A percentile compares a stretch with the other conserved stretches of the same genome.
Conservation (phyloP, 2,329 filamentous ascomycete species). For the Diaporthe sp. region DNA sequence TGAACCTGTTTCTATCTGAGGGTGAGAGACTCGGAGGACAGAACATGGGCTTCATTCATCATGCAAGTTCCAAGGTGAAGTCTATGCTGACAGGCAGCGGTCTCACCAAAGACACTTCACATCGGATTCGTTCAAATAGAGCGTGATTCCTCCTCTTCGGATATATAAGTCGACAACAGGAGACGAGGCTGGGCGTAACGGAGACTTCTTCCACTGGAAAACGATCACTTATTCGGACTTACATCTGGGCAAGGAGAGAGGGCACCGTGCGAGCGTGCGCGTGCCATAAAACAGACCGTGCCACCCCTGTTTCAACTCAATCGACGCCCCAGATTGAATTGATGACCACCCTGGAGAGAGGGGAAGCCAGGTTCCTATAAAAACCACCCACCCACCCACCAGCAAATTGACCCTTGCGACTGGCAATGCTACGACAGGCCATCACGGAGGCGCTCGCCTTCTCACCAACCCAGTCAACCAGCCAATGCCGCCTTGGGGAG, state of each 20-base stretch:
- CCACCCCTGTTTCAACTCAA: no score
- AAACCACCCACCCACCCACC: slow-evolving; percentile 6
- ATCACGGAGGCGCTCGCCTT: slow-evolving; percentile 1
- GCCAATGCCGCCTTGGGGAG: slow-evolving; percentile 26
- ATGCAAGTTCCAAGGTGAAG: neutral
- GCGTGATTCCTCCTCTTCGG: neutral
- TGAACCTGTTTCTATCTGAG: neutral
- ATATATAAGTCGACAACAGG: neutral
- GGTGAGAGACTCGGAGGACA: no score
- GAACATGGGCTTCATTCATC: neutral
- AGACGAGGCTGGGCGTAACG: neutral
- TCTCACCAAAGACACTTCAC: slow-evolving; percentile 29
- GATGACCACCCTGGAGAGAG: no score
- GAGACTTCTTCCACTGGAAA: slow-evolving; percentile 7
- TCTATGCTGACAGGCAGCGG: slow-evolving; percentile 34
- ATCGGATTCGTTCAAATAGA: slow-evolving; percentile 17
- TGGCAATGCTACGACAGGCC: slow-evolving; percentile 18
- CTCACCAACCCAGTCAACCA: slow-evolving; percentile 23
- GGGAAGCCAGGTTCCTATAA: slow-evolving; percentile 11
- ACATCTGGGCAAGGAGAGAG: neutral
- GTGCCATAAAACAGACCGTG: no score
- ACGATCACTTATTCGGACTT: slow-evolving; percentile 2
- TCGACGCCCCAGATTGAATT: no score
- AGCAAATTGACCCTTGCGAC: slow-evolving; percentile 6
- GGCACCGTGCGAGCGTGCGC: no score